Evolutionary conservation across 2,329 filamentous ascomycete species (phyloP), one percentile per base, ranked within the genome.

Genomic region (Venturia nashicola): DNA sequence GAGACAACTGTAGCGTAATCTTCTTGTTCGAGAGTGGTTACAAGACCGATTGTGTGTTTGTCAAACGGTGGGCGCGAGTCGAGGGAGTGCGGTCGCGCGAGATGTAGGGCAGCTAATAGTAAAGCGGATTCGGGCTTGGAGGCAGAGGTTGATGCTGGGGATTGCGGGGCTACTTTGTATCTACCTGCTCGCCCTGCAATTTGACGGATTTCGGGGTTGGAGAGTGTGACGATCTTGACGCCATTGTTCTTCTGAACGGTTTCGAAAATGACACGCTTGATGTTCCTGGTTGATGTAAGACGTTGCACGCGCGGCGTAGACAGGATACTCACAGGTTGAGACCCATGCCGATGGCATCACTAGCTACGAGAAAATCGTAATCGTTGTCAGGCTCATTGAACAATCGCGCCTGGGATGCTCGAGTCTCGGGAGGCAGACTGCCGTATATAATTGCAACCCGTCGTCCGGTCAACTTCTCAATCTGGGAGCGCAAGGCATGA

Each of bases 321-420:
- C 23, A 12, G 7, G 16, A 39, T 51, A 75, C 80, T 75, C 86
- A 91, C 73, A 99, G 76, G 71, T 99, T 99, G 27, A 99, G 78
- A 0, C 95, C 94, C 93, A 99, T 97, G 44, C 94, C 94, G 67
- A 99, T 93, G 59, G 94, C 94, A 75, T 97, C 91, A 69, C 91
- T 97, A 9, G 95, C 94, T 34, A 94, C 92, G 6, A 99, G 80
- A 69, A 86, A 95, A 72, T 99, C 94, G 72, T 97, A 99, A 65
- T 97, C 92, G 72, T 95, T 99, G 72, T 96, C 76, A 0, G 91
- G 92, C 67, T 97, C 90, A 71, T 99, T 99, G 80, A 99, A 99
- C 0, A 97, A 80, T 18, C 86, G 85, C 0, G 94, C 94, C 76
- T 99, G 94, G 71, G 93, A 86, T 3, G 91, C 91, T 66, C 94